phyloP scores from a whole-genome alignment of 2,329 filamentous ascomycete species.

The Clarireedia paspali region DNA sequence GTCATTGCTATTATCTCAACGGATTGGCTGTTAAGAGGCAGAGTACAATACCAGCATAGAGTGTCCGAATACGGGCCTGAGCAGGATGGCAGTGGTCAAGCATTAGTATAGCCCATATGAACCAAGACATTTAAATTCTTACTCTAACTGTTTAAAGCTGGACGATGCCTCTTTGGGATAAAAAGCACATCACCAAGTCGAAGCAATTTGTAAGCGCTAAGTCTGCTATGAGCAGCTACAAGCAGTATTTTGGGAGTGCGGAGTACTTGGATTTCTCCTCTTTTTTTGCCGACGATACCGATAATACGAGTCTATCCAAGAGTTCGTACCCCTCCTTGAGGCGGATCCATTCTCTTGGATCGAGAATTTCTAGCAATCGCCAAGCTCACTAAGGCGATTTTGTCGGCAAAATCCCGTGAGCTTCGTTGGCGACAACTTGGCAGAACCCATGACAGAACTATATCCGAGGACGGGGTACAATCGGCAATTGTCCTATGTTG shows the following conservation, averaged over 20 bases:
- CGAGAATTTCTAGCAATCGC: no score
- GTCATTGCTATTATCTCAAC: neutral
- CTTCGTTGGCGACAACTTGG: no score
- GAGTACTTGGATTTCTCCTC: no score
- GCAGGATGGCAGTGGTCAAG: neutral
- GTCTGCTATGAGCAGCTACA: neutral
- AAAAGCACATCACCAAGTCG: neutral
- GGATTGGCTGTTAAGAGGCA: constrained; percentile 4
- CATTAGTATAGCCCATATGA: neutral
- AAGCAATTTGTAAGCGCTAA: neutral
- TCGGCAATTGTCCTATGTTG: no score
- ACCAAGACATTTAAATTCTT: neutral
- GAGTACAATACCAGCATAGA: constrained; percentile 4
- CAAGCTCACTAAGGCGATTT: no score
- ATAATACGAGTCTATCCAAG: no score
- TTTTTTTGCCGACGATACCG: no score
- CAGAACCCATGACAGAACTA: no score
- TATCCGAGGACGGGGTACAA: no score
- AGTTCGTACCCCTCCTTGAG: no score
- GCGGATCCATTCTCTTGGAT: no score
- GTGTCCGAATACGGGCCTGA: neutral
- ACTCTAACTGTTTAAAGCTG: neutral
- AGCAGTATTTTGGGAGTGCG: neutral
- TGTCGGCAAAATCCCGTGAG: no score
- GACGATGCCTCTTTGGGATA: neutral